Base-by-base conservation (phyloP, 495 filamentous ascomycete species). In the Alectoria sarmentosa region DNA sequence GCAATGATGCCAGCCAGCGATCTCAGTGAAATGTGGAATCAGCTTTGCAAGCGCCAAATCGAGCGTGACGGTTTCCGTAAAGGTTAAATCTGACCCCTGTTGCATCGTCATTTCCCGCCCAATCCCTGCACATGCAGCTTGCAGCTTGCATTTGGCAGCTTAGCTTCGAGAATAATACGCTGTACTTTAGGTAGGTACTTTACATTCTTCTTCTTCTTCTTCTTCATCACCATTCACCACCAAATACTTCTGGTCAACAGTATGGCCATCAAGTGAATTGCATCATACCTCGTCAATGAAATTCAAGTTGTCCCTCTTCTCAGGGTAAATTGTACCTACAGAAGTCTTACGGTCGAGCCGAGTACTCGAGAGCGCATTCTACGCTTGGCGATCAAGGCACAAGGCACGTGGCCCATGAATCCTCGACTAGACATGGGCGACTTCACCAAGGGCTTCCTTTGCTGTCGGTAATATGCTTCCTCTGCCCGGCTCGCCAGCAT, bases 401-500 rank as follows among this genome's bases (percentile, higher is more conserved):
- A 54, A 23, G 32, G 61, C 54, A 48, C 62, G 54, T 64, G 62
- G 21, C n/a, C 19, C 14, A 34, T 55, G 52, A 55, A 62, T 21
- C 46, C 23, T 21, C 15, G 0, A 2, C 21, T 4, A 41, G 57
- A 26, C 0, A 39, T 60, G 57, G 36, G 6, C 26, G 5, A 4
- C 13, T 65, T 14, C 34, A 26, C 41, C 23, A 32, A 19, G 34
- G 3, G 4, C 42, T 15, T 17, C 11, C 3, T 4, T 21, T 30
- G 3, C 9, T 23, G 5, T 59, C 56, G 8, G 26, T 34, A 39
- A 62, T 15, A 77, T 88, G 69, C 75, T 91, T 32, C 87, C 89
- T 62, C 79, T 91, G 62, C 89, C 89, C 26, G 89, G 90, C 21
- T 76, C 88, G 49, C 85, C 89, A n/a, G 80, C 86, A 8, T 86